Evolutionary conservation across 2,329 filamentous ascomycete genomes (phyloP).

Genomic region (Cordyceps fumosorosea): DNA sequence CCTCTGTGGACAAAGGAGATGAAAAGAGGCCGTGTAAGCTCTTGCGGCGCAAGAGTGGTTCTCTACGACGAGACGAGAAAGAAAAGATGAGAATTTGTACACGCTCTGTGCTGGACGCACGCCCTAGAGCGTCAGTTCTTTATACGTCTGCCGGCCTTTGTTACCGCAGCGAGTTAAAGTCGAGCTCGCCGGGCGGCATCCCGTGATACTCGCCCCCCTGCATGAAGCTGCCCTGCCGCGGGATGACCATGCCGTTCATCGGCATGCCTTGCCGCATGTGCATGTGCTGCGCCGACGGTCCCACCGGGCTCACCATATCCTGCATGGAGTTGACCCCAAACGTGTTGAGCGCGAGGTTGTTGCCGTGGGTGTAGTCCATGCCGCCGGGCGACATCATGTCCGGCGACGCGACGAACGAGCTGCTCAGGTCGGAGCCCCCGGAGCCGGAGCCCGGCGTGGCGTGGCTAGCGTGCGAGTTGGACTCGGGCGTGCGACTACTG

Average conservation of each 20-base stretch:
- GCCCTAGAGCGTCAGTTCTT: neutral
- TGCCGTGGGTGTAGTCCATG: slow-evolving; percentile 39
- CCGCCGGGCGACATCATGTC: slow-evolving; percentile 43
- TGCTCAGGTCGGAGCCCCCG: slow-evolving; percentile 32
- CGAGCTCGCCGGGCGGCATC: slow-evolving; percentile 5
- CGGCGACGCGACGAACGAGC: slow-evolving; percentile 47
- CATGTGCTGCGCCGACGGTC: slow-evolving; percentile 26
- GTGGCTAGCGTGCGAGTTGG: slow-evolving; percentile 25
- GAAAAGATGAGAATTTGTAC: neutral
- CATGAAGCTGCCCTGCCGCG: slow-evolving; percentile 28
- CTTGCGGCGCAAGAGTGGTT: neutral
- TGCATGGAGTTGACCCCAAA: slow-evolving; percentile 40
- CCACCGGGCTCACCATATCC: slow-evolving; percentile 44
- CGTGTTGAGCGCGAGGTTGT: slow-evolving; percentile 28
- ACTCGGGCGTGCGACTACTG: slow-evolving; percentile 29
- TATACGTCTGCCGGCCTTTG: neutral
- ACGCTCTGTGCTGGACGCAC: neutral
- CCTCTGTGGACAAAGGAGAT: neutral
- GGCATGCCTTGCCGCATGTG: slow-evolving; percentile 23
- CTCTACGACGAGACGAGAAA: neutral
- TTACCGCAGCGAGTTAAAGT: slow-evolving; percentile 20
- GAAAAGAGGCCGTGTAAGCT: neutral
- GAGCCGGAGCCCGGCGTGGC: slow-evolving; percentile 21
- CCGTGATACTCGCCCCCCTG: slow-evolving; percentile 12
- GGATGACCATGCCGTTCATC: slow-evolving; percentile 25